Evolutionary conservation across 2,329 filamentous ascomycete genomes (phyloP).

Genomic region (Laburnicola sp.): DNA sequence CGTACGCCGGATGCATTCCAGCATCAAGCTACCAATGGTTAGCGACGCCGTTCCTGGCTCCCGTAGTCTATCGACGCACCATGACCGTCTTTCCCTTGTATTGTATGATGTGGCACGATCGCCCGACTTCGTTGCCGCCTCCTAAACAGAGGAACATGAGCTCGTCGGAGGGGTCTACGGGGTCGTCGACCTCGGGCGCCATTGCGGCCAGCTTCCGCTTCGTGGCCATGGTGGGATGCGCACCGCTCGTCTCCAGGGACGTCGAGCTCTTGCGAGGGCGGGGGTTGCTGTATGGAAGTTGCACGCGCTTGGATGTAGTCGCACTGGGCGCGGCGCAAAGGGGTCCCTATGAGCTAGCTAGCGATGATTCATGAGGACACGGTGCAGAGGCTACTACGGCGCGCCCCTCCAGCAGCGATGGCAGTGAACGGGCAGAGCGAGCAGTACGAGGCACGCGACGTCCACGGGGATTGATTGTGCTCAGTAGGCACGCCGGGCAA

Average conservation of each 20-base stretch:
- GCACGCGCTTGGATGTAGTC: background rate
- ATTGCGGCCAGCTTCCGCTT: slow-evolving; percentile 87
- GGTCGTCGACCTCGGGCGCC: slow-evolving; percentile 77
- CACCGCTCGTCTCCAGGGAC: too few relatives aligned
- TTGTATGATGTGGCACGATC: slow-evolving; percentile 96
- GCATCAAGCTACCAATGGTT: slow-evolving; percentile 75
- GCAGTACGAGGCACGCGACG: slow-evolving; percentile 2
- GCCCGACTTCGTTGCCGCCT: slow-evolving; percentile 94
- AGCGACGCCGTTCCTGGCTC: slow-evolving; percentile 18
- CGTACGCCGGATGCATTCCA: slow-evolving; percentile 94
- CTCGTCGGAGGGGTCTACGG: slow-evolving; percentile 90
- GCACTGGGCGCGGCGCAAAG: background rate
- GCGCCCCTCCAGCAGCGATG: background rate
- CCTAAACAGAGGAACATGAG: slow-evolving; percentile 91
- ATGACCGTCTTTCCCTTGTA: slow-evolving; percentile 99
- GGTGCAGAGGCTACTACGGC: background rate
- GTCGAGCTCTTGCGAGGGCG: background rate
- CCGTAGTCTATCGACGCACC: slow-evolving; percentile 59
- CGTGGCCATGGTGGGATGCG: slow-evolving; percentile 68
- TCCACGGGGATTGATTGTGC: background rate
- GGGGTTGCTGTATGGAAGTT: background rate
- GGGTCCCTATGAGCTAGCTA: slow-evolving; percentile 8
- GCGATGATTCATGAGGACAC: slow-evolving; percentile 9
- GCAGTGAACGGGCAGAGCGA: background rate
- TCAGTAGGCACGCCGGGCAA: background rate